Evolutionary conservation across 495 filamentous ascomycete species (phyloP).

Genomic region (Chaetomium tenue): DNA sequence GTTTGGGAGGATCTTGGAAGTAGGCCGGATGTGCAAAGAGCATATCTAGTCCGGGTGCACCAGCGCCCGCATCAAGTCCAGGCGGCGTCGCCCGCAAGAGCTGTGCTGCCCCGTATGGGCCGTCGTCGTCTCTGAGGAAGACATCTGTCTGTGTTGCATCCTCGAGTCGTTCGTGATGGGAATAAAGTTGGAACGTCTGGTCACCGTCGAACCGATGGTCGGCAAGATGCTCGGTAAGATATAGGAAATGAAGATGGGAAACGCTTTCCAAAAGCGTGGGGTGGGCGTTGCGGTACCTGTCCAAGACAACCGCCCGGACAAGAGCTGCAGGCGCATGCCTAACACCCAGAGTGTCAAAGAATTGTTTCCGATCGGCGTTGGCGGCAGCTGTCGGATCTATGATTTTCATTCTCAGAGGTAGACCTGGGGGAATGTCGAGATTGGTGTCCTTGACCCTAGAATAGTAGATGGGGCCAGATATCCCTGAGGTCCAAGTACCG

Average conservation of each 20-base stretch:
- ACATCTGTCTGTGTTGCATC: neutral
- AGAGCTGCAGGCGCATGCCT: neutral
- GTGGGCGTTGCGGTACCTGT: neutral
- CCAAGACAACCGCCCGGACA: neutral
- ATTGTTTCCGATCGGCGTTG: neutral
- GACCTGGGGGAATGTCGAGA: neutral
- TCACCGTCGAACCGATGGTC: neutral
- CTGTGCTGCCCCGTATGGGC: neutral
- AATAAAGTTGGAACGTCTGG: neutral
- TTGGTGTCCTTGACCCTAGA: neutral
- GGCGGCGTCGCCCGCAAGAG: neutral
- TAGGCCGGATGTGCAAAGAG: neutral
- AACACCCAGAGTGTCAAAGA: conserved; percentile 3
- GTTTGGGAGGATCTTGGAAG: neutral
- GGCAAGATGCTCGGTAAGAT: neutral
- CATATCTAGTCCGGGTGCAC: neutral
- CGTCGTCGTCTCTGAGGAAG: neutral
- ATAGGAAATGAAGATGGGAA: conserved; percentile 1
- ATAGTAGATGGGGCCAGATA: neutral
- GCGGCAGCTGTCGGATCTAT: neutral
- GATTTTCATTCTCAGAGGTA: neutral
- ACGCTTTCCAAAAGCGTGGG: neutral
- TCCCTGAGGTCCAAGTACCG: neutral
- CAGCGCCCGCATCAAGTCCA: neutral
- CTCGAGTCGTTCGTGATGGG: neutral